Base-by-base conservation (phyloP, 2,329 filamentous ascomycete genomes). In the Fusarium veterinarium region DNA sequence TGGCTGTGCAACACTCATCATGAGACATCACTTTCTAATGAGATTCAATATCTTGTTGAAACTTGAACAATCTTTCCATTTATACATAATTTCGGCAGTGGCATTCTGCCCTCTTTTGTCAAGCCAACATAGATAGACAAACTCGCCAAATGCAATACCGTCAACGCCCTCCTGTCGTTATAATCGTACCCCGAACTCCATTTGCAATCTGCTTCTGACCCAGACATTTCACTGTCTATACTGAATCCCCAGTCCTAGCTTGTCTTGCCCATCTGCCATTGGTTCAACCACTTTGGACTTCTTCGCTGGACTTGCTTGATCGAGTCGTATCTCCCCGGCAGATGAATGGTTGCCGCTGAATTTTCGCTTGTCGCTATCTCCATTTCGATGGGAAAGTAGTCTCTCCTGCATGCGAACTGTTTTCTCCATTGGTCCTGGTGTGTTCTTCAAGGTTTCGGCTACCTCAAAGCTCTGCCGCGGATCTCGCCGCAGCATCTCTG, bases 401-500 rank as follows among this genome's bases (percentile, higher is more conserved):
- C 84, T 87, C n/a, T 86, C 85, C 73, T 89, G 87, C 70, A 88
- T 80, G 67, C 83, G 84, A 9, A 82, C 83, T 28, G 83, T 83
- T 75, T 74, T 75, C 69, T 88, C 86, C 4, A 81, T 79, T 19
- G 84, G 82, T 3, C 79, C 79, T 3, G 86, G 85, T 13, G 84
- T 85, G 23, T 85, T 31, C 84, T 81, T 19, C 83, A 85, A 11
- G 79, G 86, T 84, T 66, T 81, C 82, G 1, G 83, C 84, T 6
- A 86, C 82, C 45, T 88, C 88, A 30, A 88, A 87, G 69, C 86
- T 88, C 77, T 86, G 83, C 14, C 86, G 83, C 3, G 87, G 82
- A 56, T 89, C 86, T 41, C 89, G 87, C 20, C 92, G 91, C 70
- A 94, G 86, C 90, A 95, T 91, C 73, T 90, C 91, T 5, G 91